These are phyloP conservation scores for Thalassiosira mediterranea DNA, from an alignment of 352 stramenopile species.

Conservation along the genomic window DNA sequence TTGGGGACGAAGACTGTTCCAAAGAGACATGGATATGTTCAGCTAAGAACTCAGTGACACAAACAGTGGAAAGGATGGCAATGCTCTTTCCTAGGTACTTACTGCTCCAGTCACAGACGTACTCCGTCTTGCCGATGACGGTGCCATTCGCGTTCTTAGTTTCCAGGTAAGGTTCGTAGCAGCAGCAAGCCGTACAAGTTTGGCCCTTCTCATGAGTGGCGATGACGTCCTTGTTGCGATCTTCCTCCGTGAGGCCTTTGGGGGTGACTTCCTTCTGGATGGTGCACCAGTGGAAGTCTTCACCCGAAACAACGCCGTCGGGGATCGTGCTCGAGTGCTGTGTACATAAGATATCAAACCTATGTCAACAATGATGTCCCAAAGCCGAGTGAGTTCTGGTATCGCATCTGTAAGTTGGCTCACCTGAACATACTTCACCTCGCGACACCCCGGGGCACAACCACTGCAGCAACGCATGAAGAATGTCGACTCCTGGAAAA, in stretches of 20 bases:
- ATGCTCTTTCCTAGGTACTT: neutral
- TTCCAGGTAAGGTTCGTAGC: conserved; percentile 24
- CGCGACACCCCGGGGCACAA: conserved; percentile 10
- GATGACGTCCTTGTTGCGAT: conserved; percentile 20
- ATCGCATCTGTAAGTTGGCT: too few species aligned
- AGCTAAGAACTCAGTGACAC: too few species aligned
- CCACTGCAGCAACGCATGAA: conserved; percentile 6
- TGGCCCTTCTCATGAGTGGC: conserved; percentile 43
- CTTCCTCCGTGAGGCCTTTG: conserved; percentile 24
- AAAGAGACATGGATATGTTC: too few species aligned
- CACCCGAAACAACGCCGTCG: neutral
- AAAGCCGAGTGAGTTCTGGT: too few species aligned
- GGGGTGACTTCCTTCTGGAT: conserved; percentile 22
- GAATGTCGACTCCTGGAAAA: conserved; percentile 33
- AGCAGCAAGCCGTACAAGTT: conserved; percentile 34
- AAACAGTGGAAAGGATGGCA: conserved; percentile 2
- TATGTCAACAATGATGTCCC: too few species aligned
- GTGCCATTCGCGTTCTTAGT: conserved; percentile 34
- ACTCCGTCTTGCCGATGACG: conserved; percentile 42
- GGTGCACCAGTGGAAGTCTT: conserved; percentile 38
- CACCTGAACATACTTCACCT: conserved; percentile 35
- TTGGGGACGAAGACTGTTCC: conserved; percentile 58
- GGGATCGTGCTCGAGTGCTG: conserved; percentile 20
- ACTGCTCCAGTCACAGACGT: conserved; percentile 46
- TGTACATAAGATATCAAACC: too few species aligned